A percentile compares a stretch with the other conserved stretches of the same genome.
Conservation (phyloP, 805 yeast genomes). For the Starmerella davenportii region DNA sequence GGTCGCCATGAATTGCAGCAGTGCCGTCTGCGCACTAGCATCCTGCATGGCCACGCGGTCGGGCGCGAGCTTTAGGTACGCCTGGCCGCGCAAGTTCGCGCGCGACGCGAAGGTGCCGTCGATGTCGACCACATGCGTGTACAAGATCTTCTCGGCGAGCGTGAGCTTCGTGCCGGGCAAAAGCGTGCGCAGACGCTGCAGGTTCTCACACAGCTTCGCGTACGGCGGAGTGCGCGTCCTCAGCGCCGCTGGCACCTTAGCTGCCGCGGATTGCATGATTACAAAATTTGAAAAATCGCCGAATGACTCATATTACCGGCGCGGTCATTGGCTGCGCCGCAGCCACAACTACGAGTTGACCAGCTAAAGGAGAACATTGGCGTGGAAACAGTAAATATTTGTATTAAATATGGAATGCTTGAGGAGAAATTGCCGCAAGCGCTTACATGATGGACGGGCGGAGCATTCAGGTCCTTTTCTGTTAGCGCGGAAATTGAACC, state of each 20-base stretch:
- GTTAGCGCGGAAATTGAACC: no score
- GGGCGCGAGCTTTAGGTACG: constrained; percentile 83
- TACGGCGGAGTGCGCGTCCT: constrained; percentile 76
- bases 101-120: constrained; percentile 48
- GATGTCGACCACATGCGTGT: constrained; percentile 81
- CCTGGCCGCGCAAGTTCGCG: constrained; percentile 56
- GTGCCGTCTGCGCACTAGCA: constrained; percentile 99
- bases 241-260: constrained; percentile 38
- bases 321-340: no score
- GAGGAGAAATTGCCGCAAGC: no score
- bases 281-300: no score
- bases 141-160: constrained; percentile 82
- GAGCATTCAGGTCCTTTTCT: no score
- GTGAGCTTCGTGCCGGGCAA: constrained; percentile 60
- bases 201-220: constrained; percentile 47
- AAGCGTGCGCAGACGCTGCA: constrained; percentile 44
- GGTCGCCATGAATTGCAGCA: constrained; percentile 93
- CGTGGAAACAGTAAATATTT: no score
- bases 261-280: not conserved
- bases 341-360: no score
- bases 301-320: no score
- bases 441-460: no score
- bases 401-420: no score
- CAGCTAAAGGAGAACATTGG: no score
- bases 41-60: constrained; percentile 99